A percentile compares a stretch with the other conserved stretches of the same genome.
phyloP scores from a whole-genome alignment of 2,329 filamentous ascomycete genomes.

The Fusarium udum region DNA sequence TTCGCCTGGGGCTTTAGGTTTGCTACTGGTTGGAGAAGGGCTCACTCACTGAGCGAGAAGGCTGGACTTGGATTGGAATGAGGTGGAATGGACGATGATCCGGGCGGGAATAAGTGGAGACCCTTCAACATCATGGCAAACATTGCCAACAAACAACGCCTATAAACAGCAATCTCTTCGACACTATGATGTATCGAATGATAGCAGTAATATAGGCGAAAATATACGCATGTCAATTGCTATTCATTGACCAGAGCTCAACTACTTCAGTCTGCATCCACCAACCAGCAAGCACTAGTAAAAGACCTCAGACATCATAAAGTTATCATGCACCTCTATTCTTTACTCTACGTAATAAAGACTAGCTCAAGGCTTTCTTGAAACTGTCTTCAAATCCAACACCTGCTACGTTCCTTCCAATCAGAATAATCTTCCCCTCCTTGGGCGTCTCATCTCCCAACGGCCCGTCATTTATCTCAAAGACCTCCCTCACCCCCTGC shows the following conservation, averaged over 20 bases:
- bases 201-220: constrained; percentile 29
- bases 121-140: constrained; percentile 45
- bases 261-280: not conserved
- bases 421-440: constrained; percentile 70
- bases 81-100: constrained; percentile 37
- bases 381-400: constrained; percentile 62
- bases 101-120: constrained; percentile 53
- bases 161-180: not conserved
- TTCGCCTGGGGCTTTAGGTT: constrained; percentile 31
- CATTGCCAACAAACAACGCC: constrained; percentile 27
- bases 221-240: not conserved
- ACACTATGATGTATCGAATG: not conserved
- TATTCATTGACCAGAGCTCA: accelerated
- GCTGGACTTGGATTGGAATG: constrained; percentile 27
- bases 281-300: not conserved
- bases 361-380: constrained; percentile 39
- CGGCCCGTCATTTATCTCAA: constrained; percentile 81
- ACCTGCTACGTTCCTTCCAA: constrained; percentile 65
- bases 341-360: not conserved
- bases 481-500: constrained; percentile 92
- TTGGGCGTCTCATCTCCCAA: constrained; percentile 44
- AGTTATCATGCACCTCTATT: not conserved
- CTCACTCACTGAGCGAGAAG: constrained; percentile 19
- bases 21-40: constrained; percentile 41
- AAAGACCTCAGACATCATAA: not conserved